These are phyloP conservation scores for Trichocomaceae sp. DNA, from an alignment of 2,329 filamentous ascomycete genomes.

Conservation along the genomic window DNA sequence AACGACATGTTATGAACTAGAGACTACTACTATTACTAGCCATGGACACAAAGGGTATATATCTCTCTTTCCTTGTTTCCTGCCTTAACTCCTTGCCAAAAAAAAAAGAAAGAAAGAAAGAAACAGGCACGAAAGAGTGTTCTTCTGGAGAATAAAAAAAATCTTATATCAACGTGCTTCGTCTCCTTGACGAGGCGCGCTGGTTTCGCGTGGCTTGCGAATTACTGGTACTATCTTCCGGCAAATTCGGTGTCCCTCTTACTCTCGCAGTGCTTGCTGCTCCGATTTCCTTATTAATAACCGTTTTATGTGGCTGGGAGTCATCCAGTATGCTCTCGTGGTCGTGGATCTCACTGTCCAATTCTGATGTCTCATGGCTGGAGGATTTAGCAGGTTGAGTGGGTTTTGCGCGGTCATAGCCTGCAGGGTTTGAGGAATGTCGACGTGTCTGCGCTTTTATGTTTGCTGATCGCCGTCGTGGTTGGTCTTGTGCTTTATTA, in stretches of 20 bases:
- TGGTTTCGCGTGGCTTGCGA: slow-evolving; percentile 22
- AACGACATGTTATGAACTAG: slow-evolving; percentile 7
- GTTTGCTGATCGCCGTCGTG: slow-evolving; percentile 5
- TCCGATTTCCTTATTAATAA: neutral
- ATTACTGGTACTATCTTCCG: slow-evolving; percentile 14
- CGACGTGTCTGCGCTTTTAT: slow-evolving; percentile 2
- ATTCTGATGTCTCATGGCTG: neutral
- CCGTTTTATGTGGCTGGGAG: neutral
- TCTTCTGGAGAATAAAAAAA: neutral
- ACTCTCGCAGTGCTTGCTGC: neutral
- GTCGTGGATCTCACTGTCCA: neutral
- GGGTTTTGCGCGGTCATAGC: slow-evolving; percentile 3
- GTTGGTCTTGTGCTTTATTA: neutral
- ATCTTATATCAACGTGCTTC: slow-evolving; percentile 36
- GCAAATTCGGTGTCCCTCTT: neutral
- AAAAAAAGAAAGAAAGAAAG: neutral
- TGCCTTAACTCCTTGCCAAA: neutral
- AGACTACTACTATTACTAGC: slow-evolving; percentile 15
- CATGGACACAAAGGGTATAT: slow-evolving; percentile 10
- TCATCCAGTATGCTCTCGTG: slow-evolving; percentile 13
- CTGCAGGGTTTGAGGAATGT: slow-evolving; percentile 12
- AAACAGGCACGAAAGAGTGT: neutral
- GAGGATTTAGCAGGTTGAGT: neutral
- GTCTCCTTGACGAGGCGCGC: slow-evolving; percentile 29
- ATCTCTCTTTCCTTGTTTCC: neutral